Evolutionary conservation across 768 basidiomycete genomes (phyloP).

Genomic region (Leccinum ochraceum): DNA sequence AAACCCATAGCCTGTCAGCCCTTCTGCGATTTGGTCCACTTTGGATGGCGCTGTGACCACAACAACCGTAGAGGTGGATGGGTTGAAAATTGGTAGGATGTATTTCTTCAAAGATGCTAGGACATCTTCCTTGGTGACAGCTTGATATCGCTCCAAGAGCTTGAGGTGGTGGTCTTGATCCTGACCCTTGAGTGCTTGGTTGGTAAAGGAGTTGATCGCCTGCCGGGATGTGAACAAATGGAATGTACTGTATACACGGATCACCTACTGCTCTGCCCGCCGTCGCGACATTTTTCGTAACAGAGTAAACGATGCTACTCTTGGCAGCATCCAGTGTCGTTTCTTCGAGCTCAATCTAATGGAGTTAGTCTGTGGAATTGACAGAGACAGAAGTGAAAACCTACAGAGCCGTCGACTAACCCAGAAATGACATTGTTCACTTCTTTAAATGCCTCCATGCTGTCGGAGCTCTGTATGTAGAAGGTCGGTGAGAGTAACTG

Average conservation of each 20-base stretch:
- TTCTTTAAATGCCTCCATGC: conserved; percentile 76
- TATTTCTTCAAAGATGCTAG: conserved; percentile 65
- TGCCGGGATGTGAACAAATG: conserved; percentile 31
- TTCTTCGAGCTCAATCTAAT: conserved; percentile 76
- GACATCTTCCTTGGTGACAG: conserved; percentile 79
- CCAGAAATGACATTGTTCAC: conserved; percentile 76
- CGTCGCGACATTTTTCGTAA: conserved; percentile 81
- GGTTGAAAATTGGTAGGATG: conserved; percentile 82
- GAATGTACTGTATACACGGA: background rate
- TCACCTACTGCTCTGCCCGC: conserved; percentile 78
- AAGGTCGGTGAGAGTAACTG: conserved; percentile 4
- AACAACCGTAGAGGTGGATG: conserved; percentile 73
- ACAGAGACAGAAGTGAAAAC: conserved; percentile 18
- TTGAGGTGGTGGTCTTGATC: conserved; percentile 71
- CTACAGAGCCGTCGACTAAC: conserved; percentile 80
- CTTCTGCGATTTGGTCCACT: conserved; percentile 65
- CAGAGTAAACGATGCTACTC: conserved; percentile 84
- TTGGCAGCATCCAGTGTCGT: conserved; percentile 88
- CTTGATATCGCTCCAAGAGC: conserved; percentile 77
- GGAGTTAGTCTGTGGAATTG: conserved; percentile 3
- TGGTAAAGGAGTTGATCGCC: conserved; percentile 83
- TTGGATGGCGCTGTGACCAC: conserved; percentile 85
- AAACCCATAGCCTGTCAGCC: conserved; percentile 70
- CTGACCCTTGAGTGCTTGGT: conserved; percentile 89
- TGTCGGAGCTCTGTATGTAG: conserved; percentile 70